phyloP scores from a whole-genome alignment of 352 stramenopile species.

The Plasmopara muralis region DNA sequence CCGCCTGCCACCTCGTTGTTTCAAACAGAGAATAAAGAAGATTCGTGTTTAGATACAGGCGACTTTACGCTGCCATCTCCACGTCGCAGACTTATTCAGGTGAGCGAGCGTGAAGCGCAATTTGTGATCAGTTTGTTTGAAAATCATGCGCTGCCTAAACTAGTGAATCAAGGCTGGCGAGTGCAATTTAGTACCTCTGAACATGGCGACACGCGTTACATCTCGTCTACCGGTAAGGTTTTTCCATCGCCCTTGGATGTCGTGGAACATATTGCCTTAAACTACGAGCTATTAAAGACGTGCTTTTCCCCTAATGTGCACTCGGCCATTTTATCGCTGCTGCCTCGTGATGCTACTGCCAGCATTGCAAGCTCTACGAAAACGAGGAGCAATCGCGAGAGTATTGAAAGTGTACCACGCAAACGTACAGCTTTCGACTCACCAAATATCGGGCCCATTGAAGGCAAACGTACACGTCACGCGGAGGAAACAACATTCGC shows the following conservation, averaged over 20 bases:
- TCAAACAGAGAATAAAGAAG: conserved; percentile 19
- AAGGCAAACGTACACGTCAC: conserved; percentile 27
- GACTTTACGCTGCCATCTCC: conserved; percentile 22
- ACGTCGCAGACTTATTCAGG: conserved; percentile 29
- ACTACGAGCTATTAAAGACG: conserved; percentile 45
- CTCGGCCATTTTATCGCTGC: conserved; percentile 59
- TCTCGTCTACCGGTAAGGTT: conserved; percentile 31
- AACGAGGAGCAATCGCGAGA: conserved; percentile 13
- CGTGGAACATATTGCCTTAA: conserved; percentile 65
- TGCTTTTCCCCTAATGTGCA: conserved; percentile 76
- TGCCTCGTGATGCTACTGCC: conserved; percentile 27
- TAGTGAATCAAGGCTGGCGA: conserved; percentile 63
- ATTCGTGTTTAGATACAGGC: conserved; percentile 14
- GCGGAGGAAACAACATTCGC: conserved; percentile 17
- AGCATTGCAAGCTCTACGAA: conserved; percentile 3
- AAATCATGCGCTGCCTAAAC: conserved; percentile 59
- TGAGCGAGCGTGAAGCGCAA: conserved; percentile 68
- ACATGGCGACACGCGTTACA: conserved; percentile 17
- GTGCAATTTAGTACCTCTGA: conserved; percentile 35
- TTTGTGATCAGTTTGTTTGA: conserved; percentile 76
- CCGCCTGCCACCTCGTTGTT: conserved; percentile 30
- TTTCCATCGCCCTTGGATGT: conserved; percentile 60
- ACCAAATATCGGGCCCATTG: conserved; percentile 13
- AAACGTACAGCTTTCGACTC: conserved; percentile 28
- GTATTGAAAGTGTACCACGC: conserved; percentile 7